Conservation (phyloP, 2,329 filamentous ascomycete species). For the Fusarium heterosporum region DNA sequence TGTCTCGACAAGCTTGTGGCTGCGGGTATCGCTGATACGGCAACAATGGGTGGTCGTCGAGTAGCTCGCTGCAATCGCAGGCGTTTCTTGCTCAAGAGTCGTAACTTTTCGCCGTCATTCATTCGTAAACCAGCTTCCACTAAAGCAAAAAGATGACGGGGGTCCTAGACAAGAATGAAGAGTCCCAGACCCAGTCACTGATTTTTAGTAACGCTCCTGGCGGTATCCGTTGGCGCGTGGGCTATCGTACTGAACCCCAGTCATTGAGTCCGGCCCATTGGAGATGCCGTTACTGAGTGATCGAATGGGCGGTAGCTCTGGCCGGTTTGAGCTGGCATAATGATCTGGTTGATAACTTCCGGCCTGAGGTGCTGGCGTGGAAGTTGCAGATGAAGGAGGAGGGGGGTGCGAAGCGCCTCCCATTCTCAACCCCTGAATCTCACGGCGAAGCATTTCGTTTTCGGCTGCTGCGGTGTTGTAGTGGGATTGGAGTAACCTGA, state of each 20-base stretch:
- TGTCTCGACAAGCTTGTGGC: conserved; percentile 35
- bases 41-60: conserved; percentile 18
- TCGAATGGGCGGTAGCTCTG: conserved; percentile 68
- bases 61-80: conserved; percentile 29
- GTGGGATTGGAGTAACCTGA: conserved; percentile 61
- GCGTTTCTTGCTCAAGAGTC: conserved; percentile 32
- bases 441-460: conserved; percentile 61
- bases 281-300: conserved; percentile 60
- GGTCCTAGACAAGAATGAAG: conserved; percentile 4
- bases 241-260: conserved; percentile 72
- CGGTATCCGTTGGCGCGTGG: conserved; percentile 62
- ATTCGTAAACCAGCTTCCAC: conserved; percentile 41
- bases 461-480: conserved; percentile 58
- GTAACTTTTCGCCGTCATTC: conserved; percentile 47
- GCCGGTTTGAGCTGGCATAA: conserved; percentile 53
- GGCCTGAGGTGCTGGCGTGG: conserved; percentile 36
- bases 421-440: conserved; percentile 60
- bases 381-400: conserved; percentile 37
- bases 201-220: conserved; percentile 52
- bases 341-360: conserved; percentile 48
- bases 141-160: conserved; percentile 28
- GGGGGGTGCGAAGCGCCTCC: conserved; percentile 55
- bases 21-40: conserved; percentile 16
- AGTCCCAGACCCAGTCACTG: not conserved
- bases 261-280: conserved; percentile 70